These are phyloP conservation scores for Edaphochlamys debaryana DNA, from an alignment of 139 green algal genomes.

Conservation along the genomic window DNA sequence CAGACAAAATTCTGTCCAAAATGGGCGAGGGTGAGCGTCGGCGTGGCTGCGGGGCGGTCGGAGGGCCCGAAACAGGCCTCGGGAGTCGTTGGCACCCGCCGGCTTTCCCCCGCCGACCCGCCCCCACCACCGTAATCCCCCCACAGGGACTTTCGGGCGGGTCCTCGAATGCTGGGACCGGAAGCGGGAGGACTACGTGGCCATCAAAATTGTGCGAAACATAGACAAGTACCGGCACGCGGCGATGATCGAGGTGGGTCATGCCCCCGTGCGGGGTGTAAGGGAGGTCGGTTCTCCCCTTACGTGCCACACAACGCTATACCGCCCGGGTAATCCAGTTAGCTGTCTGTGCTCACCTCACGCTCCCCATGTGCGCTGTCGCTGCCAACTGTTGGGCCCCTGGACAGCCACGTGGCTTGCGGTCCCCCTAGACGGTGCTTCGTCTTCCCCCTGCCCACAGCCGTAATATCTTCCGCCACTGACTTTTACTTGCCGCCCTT, in stretches of 20 bases:
- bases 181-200: conserved; percentile 80
- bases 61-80: too few species aligned
- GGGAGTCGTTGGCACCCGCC: too few species aligned
- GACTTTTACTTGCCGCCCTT: too few species aligned
- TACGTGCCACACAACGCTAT: background rate
- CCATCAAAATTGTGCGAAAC: conserved; percentile 97
- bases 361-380: too few species aligned
- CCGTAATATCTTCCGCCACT: background rate
- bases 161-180: conserved; percentile 98
- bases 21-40: conserved; percentile 86
- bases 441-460: background rate
- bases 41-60: background rate
- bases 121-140: too few species aligned
- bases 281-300: background rate
- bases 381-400: too few species aligned
- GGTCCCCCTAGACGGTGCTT: too few species aligned
- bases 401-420: too few species aligned
- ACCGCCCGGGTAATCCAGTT: too few species aligned
- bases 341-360: too few species aligned
- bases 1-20: conserved; percentile 95
- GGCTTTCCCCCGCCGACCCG: too few species aligned
- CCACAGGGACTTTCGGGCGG: conserved; percentile 73
- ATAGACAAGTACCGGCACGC: conserved; percentile 97
- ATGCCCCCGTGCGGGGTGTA: too few species aligned
- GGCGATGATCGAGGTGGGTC: conserved; percentile 95